Evolutionary conservation across 495 filamentous ascomycete species (phyloP).

Genomic region (Wilcoxina mikolae): DNA sequence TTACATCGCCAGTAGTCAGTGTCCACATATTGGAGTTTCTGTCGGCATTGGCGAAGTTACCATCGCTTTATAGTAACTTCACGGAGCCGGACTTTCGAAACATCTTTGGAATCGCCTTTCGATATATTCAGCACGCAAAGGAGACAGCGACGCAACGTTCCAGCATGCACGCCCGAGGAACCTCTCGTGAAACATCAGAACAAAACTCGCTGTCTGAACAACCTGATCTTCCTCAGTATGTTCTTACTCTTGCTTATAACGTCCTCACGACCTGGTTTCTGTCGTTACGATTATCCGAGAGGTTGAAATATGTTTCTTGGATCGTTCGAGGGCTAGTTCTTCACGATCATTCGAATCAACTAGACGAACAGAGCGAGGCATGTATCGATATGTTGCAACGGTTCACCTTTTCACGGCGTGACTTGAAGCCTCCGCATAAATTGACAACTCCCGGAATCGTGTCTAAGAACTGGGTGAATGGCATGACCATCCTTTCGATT

Average conservation of each 20-base stretch:
- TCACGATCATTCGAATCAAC: constrained; percentile 54
- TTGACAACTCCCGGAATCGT: constrained; percentile 34
- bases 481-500: constrained; percentile 73
- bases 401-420: constrained; percentile 70
- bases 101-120: constrained; percentile 86
- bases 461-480: constrained; percentile 67
- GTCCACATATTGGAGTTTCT: constrained; percentile 92
- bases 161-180: constrained; percentile 7
- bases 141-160: constrained; percentile 30
- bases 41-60: constrained; percentile 67
- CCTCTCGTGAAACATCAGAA: constrained; percentile 14
- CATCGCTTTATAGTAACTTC: constrained; percentile 73
- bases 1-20: constrained; percentile 77
- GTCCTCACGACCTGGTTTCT: constrained; percentile 96
- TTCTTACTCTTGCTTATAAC: constrained; percentile 83
- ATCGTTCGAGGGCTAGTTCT: constrained; percentile 74
- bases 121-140: constrained; percentile 66
- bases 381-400: constrained; percentile 94
- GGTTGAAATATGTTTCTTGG: constrained; percentile 72
- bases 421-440: constrained; percentile 28
- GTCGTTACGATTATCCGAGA: constrained; percentile 66
- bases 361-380: constrained; percentile 86
- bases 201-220: constrained; percentile 29
- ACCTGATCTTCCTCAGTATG: constrained; percentile 68
- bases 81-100: constrained; percentile 75